Evolutionary conservation across 768 basidiomycete genomes (phyloP).

Genomic region (Neoboletus brunneissimus): DNA sequence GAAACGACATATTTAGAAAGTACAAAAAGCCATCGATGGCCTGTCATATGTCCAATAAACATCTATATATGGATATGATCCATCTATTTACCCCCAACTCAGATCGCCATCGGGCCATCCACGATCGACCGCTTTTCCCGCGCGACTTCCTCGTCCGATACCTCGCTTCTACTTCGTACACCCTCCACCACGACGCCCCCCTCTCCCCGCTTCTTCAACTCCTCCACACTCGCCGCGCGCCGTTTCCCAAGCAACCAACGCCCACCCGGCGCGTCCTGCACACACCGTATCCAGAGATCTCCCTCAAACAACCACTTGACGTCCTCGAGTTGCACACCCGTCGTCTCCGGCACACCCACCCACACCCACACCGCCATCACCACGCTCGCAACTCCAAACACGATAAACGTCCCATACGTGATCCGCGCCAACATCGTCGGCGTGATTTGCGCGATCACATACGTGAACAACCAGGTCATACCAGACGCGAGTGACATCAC

Average conservation of each 20-base stretch:
- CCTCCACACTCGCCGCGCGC: conserved; percentile 26
- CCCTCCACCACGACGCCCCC: neutral
- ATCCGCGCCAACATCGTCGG: conserved; percentile 35
- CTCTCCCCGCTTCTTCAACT: conserved; percentile 15
- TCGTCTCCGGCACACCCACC: conserved; percentile 41
- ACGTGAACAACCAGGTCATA: conserved; percentile 37
- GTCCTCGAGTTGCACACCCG: conserved; percentile 39
- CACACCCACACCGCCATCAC: conserved; percentile 35
- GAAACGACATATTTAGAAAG: neutral
- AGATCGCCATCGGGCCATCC: conserved; percentile 5
- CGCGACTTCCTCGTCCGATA: conserved; percentile 1
- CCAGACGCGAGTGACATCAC: conserved; percentile 32
- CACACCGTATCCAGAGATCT: conserved; percentile 25
- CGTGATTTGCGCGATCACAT: conserved; percentile 38
- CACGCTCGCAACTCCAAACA: conserved; percentile 32
- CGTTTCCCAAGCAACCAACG: conserved; percentile 23
- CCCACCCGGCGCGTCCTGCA: conserved; percentile 36
- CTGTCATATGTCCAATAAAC: neutral
- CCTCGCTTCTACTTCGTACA: neutral
- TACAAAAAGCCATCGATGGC: too few relatives aligned
- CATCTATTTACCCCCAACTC: neutral
- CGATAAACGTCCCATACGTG: conserved; percentile 31
- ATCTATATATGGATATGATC: too few relatives aligned
- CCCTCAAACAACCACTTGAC: conserved; percentile 35
- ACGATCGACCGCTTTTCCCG: neutral